Evolutionary conservation across 1,139 yeast genomes (phyloP).

Genomic region (Debaryomyces singareniensis): DNA sequence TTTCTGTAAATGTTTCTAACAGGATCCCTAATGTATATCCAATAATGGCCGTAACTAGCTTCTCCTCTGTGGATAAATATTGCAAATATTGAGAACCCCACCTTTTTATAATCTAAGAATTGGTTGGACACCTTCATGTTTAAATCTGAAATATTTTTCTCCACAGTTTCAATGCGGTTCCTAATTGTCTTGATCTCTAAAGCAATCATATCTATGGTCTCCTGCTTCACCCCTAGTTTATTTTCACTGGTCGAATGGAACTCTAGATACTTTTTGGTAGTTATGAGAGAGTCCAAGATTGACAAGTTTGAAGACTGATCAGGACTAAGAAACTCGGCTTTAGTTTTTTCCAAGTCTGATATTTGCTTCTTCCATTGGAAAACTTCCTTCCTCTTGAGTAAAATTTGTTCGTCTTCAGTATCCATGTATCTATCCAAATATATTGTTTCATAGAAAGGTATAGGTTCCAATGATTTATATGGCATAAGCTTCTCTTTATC

Average conservation of each 20-base stretch:
- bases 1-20: conserved; percentile 65
- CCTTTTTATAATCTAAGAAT: conserved; percentile 51
- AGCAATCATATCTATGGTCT: conserved; percentile 31
- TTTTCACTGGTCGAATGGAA: conserved; percentile 19
- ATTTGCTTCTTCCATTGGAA: conserved; percentile 60
- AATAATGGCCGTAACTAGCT: conserved; percentile 93
- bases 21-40: conserved; percentile 86
- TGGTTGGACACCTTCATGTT: conserved; percentile 48
- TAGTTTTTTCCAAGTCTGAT: conserved; percentile 34
- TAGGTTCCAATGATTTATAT: conserved; percentile 74
- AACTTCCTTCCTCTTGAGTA: conserved; percentile 51
- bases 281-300: conserved; percentile 36
- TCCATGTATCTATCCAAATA: conserved; percentile 87
- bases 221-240: conserved; percentile 19
- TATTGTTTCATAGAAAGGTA: conserved; percentile 70
- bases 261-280: conserved; percentile 53
- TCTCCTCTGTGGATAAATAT: conserved; percentile 94
- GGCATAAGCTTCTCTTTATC: conserved; percentile 70
- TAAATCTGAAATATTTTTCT: conserved; percentile 32
- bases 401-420: conserved; percentile 53
- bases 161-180: conserved; percentile 24
- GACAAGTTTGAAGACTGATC: conserved; percentile 48
- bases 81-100: conserved; percentile 82
- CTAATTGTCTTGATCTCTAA: conserved; percentile 18
- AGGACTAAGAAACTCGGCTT: conserved; percentile 31